Conservation (phyloP, 371 early-diverging fungal species). For the Mycotypha africana region DNA sequence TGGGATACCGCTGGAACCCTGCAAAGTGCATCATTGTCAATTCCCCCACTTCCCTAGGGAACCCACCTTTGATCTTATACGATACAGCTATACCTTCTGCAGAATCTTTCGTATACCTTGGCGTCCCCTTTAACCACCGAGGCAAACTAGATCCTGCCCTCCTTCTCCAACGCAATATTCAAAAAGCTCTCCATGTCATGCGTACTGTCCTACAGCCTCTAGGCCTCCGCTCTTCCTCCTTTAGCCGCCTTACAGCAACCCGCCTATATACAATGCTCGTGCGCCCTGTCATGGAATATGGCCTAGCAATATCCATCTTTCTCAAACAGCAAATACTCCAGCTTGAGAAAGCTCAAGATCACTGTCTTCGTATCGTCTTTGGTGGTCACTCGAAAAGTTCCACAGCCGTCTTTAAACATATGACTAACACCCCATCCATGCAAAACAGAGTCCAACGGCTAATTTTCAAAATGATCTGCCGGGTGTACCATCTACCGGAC, state of each 20-base stretch:
- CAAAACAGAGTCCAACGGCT: background rate
- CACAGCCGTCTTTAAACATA: too few species aligned
- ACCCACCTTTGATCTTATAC: too few species aligned
- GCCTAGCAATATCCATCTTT: too few species aligned
- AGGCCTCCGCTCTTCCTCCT: background rate
- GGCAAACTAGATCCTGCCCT: background rate
- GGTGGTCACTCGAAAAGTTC: too few species aligned
- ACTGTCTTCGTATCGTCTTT: background rate
- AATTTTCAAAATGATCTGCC: background rate
- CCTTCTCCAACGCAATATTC: background rate
- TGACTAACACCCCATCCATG: background rate
- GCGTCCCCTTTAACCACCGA: too few species aligned
- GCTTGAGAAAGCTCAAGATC: background rate
- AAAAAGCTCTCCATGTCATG: background rate
- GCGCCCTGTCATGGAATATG: background rate
- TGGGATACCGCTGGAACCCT: too few species aligned
- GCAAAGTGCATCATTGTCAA: too few species aligned
- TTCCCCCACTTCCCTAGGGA: too few species aligned
- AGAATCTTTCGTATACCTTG: too few species aligned
- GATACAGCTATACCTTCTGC: too few species aligned
- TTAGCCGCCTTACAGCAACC: background rate
- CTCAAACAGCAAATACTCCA: background rate
- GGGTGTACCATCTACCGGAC: background rate
- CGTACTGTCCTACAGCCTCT: background rate
- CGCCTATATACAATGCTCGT: too few species aligned